phyloP scores from a whole-genome alignment of 2,329 filamentous ascomycete species.

The Neonectria coccinea region DNA sequence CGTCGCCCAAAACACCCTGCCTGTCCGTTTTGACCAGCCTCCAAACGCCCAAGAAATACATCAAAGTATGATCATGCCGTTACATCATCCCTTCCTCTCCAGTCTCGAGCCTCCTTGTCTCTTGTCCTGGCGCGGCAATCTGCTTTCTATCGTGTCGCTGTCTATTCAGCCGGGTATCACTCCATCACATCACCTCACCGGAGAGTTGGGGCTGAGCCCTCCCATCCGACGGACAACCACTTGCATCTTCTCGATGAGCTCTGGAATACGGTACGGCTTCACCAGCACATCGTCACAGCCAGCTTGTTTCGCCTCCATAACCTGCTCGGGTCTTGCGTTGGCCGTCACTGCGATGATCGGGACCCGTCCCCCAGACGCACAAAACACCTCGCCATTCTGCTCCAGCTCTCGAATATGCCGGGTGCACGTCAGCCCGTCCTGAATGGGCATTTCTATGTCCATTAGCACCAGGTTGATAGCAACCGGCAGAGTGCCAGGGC shows the following conservation, averaged over 20 bases:
- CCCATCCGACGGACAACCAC: conserved; percentile 55
- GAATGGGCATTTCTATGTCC: conserved; percentile 82
- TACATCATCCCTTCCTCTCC: conserved; percentile 3
- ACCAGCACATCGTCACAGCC: conserved; percentile 74
- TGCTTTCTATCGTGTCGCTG: conserved; percentile 28
- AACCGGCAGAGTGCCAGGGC: conserved; percentile 39
- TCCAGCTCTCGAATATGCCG: conserved; percentile 73
- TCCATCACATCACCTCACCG: conserved; percentile 38
- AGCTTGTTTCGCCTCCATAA: conserved; percentile 61
- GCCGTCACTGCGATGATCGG: conserved; percentile 76
- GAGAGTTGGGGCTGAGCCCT: conserved; percentile 45
- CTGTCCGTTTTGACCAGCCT: conserved; percentile 19
- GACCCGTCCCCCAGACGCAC: conserved; percentile 60
- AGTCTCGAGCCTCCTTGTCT: conserved; percentile 3
- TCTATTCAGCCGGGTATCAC: conserved; percentile 30
- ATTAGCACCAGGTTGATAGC: conserved; percentile 74
- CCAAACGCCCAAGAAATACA: conserved; percentile 28
- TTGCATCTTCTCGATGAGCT: conserved; percentile 70
- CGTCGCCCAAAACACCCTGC: conserved; percentile 10
- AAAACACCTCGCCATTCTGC: conserved; percentile 61
- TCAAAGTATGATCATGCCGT: conserved; percentile 19
- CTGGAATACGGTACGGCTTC: conserved; percentile 77
- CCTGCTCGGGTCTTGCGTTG: conserved; percentile 74
- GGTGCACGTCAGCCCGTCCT: conserved; percentile 77
- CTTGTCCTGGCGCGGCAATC: neutral